Percentiles rank a stretch among this genome's conserved stretches.
Conservation (phyloP, 495 filamentous ascomycete genomes). For the Penicillium roqueforti region DNA sequence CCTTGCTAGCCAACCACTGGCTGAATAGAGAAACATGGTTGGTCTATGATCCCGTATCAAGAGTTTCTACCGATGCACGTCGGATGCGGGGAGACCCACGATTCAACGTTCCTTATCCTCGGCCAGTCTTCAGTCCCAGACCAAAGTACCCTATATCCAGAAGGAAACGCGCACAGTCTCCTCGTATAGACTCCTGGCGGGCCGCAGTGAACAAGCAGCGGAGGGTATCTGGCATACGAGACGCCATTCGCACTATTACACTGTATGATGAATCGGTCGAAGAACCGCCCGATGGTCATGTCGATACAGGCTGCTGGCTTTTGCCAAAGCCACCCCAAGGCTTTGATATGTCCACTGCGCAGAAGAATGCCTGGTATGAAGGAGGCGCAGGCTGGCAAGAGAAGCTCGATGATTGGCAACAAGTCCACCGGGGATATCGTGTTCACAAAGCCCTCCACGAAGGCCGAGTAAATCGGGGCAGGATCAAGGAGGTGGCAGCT, state of each 20-base stretch:
- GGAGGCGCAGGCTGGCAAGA: conserved; percentile 44
- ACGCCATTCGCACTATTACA: conserved; percentile 25
- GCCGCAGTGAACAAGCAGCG: conserved; percentile 35
- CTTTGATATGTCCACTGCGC: conserved; percentile 31
- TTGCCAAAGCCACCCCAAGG: conserved; percentile 44
- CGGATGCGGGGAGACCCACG: conserved; percentile 37
- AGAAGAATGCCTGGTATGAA: conserved; percentile 40
- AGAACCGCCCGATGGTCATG: conserved; percentile 37
- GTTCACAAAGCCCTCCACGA: conserved; percentile 34
- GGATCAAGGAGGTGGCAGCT: conserved; percentile 27
- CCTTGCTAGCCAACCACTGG: conserved; percentile 44
- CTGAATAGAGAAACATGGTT: conserved; percentile 40
- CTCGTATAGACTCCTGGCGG: conserved; percentile 42
- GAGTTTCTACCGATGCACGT: conserved; percentile 31
- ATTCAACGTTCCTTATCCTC: conserved; percentile 32
- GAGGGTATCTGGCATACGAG: conserved; percentile 23
- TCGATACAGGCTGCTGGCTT: conserved; percentile 42
- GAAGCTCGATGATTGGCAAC: conserved; percentile 40
- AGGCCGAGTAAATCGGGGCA: conserved; percentile 35
- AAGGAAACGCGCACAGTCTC: conserved; percentile 21
- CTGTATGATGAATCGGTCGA: conserved; percentile 38
- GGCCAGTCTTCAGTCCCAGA: conserved; percentile 13
- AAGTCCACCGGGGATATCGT: conserved; percentile 34
- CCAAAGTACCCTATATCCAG: conserved; percentile 26
- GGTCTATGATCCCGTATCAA: conserved; percentile 37